Evolutionary conservation across 75 land plant genomes (phyloP), one percentile per base, ranked within the genome.

Genomic region (Picea sitchensis): DNA sequence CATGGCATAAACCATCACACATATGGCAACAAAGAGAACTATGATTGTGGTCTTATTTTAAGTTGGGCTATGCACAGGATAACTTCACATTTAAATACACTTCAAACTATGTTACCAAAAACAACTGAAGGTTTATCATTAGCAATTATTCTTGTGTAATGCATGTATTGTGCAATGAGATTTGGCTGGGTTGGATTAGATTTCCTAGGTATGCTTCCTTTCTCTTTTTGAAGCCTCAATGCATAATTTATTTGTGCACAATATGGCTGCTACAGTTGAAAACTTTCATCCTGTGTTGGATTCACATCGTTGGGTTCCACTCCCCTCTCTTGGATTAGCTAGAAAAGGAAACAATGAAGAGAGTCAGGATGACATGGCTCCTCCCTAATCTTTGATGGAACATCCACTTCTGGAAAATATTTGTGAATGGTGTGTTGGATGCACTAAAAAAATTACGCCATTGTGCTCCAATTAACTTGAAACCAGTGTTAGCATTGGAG

Each of bases 81-180:
- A 65, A 88, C 92, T 15, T 88, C 84, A 77, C 94, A 90, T 62
- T 83, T 95, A 59, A 84, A 80, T 65, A 86, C 87, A 36, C 91
- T 97, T 21, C 89, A 89, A 44, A 76, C 71, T 14, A 85, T 93
- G 85, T 92, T 97, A 31, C 99, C 98, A 12, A 93, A 90, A 83
- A 90, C 95, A 72, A 89, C 89, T 73, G 99, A 97, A 79, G 99
- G 99, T 64, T 90, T 78, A 60, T 88, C 90, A 36, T 72, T 97
- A 58, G 94, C 99, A 51, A 87, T 86, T 83, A 87, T 95, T 60
- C 84, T 97, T 79, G 95, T 95, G 61, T 91, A 90, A 59, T 93
- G 94, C 92, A 97, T 97, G 99, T 97, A 93, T 73, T 95, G 95
- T 91, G 99, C 96, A 30, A 89, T 93, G 92, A 96, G 99, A 30